These are phyloP conservation scores for Globisporangium barbulae DNA, from an alignment of 352 stramenopile genomes.

Conservation along the genomic window DNA sequence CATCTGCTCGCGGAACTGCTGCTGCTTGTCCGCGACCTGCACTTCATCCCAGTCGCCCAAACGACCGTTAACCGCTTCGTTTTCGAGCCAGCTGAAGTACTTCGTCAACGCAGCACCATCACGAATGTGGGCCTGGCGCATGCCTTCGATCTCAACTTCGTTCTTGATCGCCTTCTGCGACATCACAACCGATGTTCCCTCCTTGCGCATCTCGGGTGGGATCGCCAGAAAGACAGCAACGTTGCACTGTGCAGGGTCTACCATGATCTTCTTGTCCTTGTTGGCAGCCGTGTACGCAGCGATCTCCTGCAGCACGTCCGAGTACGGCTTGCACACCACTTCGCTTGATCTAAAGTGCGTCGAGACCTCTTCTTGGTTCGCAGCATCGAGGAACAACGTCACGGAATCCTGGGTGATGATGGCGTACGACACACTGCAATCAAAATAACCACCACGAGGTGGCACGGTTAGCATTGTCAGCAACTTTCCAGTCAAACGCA, in stretches of 20 bases:
- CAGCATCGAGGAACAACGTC: conserved; percentile 91
- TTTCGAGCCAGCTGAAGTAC: conserved; percentile 94
- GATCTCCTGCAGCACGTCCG: conserved; percentile 43
- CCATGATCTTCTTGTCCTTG: conserved; percentile 55
- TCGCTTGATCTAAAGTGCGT: conserved; percentile 44
- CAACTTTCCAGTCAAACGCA: background rate
- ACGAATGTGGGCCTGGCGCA: conserved; percentile 93
- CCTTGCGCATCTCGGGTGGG: conserved; percentile 63
- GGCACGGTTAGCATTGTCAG: background rate
- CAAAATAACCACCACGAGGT: background rate
- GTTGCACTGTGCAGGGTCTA: conserved; percentile 84
- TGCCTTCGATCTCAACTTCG: conserved; percentile 92
- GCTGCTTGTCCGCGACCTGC: conserved; percentile 91
- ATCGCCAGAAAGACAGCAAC: conserved; percentile 81
- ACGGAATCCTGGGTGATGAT: conserved; percentile 89
- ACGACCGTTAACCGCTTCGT: conserved; percentile 47
- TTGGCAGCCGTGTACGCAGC: conserved; percentile 45
- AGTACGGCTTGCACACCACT: conserved; percentile 67
- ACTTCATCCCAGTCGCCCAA: conserved; percentile 68
- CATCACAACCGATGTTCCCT: conserved; percentile 78
- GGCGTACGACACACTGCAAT: conserved; percentile 86
- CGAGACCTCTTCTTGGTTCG: conserved; percentile 57
- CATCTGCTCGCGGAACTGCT: conserved; percentile 81
- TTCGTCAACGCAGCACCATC: conserved; percentile 94
- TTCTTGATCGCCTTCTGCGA: conserved; percentile 93